Conservation (phyloP, 306 rosid species). For the Vigna angularis region DNA sequence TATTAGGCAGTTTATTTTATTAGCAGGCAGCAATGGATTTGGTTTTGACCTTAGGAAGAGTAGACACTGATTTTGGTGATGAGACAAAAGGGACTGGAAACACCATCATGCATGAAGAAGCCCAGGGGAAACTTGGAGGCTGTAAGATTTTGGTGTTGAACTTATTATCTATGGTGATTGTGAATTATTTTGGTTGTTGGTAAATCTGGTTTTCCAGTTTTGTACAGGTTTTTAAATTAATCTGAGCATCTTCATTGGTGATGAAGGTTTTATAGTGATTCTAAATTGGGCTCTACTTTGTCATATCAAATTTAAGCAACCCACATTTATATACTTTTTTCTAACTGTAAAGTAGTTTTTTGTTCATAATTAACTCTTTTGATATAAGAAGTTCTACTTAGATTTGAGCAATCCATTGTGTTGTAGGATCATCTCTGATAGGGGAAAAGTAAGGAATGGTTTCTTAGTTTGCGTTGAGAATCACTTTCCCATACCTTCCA, state of each 20-base stretch:
- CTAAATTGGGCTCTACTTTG: background rate
- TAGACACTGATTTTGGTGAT: background rate
- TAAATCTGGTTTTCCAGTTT: conserved; percentile 13
- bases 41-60: conserved; percentile 15
- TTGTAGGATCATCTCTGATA: background rate
- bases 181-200: background rate
- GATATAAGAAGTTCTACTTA: background rate
- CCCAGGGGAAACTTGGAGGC: background rate
- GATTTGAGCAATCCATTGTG: background rate
- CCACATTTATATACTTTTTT: background rate
- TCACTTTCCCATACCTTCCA: too few relatives aligned
- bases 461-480: background rate
- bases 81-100: conserved; percentile 32
- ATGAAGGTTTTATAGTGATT: background rate
- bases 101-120: conserved; percentile 4
- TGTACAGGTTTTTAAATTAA: background rate
- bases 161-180: background rate
- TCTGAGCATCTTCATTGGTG: background rate
- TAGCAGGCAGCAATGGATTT: conserved; percentile 32
- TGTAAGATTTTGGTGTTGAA: background rate
- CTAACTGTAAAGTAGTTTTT: background rate
- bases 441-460: background rate
- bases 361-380: background rate
- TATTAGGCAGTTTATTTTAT: background rate
- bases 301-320: background rate